A percentile compares a stretch with the other conserved stretches of the same genome.
These are phyloP conservation scores for Lindgomyces ingoldianus DNA, from an alignment of 495 filamentous ascomycete species.

Conservation along the genomic window DNA sequence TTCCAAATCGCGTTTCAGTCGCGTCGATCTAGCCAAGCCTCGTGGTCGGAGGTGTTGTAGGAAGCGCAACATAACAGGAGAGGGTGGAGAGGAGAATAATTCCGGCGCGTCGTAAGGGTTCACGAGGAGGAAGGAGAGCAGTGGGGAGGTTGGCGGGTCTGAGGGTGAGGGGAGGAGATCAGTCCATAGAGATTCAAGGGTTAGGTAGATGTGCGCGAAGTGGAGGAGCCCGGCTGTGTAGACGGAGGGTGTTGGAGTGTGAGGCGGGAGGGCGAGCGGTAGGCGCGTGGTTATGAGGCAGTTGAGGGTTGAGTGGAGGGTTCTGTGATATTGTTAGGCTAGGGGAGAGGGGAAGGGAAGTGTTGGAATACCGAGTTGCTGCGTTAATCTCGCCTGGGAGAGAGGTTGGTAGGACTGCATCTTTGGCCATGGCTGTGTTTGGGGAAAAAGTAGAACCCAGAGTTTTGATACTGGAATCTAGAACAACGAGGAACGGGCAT, in stretches of 20 bases:
- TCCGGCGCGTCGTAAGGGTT: constrained; percentile 32
- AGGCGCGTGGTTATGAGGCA: constrained; percentile 50
- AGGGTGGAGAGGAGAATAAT: constrained; percentile 19
- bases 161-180: constrained; percentile 33
- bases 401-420: not conserved
- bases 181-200: constrained; percentile 49
- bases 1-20: constrained; percentile 38
- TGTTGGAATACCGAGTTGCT: constrained; percentile 23
- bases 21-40: constrained; percentile 32
- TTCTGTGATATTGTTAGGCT: constrained; percentile 36
- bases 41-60: constrained; percentile 37
- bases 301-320: constrained; percentile 51
- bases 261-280: constrained; percentile 51
- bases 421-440: not conserved
- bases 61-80: constrained; percentile 16
- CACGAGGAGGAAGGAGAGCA: constrained; percentile 38
- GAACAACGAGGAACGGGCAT: too few relatives aligned
- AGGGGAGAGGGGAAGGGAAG: not conserved
- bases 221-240: constrained; percentile 50
- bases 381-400: constrained; percentile 31
- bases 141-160: constrained; percentile 27
- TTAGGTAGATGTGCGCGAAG: constrained; percentile 51
- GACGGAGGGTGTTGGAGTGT: constrained; percentile 39
- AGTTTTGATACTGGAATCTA: not conserved
- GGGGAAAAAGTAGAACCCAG: not conserved